Percentiles rank a stretch among this genome's conserved stretches.
These are phyloP conservation scores for Tolypocladium tundrense DNA, from an alignment of 2,329 filamentous ascomycete genomes.

Conservation along the genomic window DNA sequence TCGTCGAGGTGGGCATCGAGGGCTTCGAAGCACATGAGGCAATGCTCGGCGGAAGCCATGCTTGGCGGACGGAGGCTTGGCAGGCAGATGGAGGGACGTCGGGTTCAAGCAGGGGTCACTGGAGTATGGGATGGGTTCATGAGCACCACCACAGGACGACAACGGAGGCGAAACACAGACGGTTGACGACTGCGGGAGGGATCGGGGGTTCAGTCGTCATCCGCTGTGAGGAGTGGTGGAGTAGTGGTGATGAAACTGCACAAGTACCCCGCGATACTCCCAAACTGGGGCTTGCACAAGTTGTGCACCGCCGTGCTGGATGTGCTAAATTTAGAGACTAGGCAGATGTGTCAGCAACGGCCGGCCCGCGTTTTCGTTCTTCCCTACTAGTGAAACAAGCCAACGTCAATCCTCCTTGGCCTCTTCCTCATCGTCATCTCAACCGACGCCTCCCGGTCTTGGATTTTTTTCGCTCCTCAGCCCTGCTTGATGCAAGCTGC, in stretches of 20 bases:
- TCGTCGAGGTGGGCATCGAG: constrained; percentile 66
- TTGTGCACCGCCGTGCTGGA: neutral
- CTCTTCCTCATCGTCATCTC: neutral
- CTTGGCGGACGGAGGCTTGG: neutral
- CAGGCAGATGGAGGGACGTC: neutral
- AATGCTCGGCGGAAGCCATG: constrained; percentile 83
- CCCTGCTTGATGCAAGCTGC: neutral
- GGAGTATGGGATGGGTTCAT: neutral
- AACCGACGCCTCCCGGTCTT: neutral
- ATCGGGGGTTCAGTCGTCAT: neutral
- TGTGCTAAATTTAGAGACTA: neutral
- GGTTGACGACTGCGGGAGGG: neutral
- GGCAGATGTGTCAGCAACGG: neutral
- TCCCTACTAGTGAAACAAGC: neutral
- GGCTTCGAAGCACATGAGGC: constrained; percentile 85
- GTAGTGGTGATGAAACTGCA: neutral
- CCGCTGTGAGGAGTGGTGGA: neutral
- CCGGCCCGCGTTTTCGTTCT: neutral
- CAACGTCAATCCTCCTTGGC: neutral
- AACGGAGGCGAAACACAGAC: neutral
- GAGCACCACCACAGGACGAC: neutral
- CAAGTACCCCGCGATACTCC: neutral
- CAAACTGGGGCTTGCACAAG: neutral
- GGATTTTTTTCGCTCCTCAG: neutral
- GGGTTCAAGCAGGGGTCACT: neutral